A percentile compares a stretch with the other conserved stretches of the same genome.
Conservation (phyloP, 2,329 filamentous ascomycete species). For the Rhexocercosporidium sp. region DNA sequence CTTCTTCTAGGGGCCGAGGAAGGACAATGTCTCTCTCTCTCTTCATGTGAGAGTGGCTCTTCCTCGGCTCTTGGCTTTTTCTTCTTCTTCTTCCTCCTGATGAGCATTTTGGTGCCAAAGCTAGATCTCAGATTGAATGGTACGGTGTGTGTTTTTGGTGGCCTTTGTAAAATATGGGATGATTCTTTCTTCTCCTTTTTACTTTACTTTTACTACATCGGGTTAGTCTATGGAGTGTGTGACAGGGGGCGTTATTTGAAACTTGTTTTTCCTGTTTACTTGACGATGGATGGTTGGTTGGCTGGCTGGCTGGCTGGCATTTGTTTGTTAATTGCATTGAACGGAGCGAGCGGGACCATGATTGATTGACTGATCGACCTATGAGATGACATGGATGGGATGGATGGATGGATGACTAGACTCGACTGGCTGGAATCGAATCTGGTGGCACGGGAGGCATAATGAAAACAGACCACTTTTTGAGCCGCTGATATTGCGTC, state of each 20-base stretch:
- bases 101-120: conserved; percentile 18
- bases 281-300: conserved; percentile 5
- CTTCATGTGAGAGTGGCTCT: not conserved
- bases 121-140: conserved; percentile 15
- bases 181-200: not conserved
- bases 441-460: conserved; percentile 1
- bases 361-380: not conserved
- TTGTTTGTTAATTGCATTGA: conserved; percentile 12
- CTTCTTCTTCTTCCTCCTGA: conserved; percentile 8
- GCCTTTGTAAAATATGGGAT: conserved; percentile 24
- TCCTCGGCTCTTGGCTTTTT: not conserved
- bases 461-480: conserved; percentile 1
- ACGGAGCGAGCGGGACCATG: conserved; percentile 6
- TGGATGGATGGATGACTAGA: not conserved
- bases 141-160: not conserved
- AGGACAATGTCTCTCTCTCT: conserved; percentile 14
- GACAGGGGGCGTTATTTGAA: conserved; percentile 5
- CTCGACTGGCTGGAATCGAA: not conserved
- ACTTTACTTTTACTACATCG: not conserved
- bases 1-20: conserved; percentile 13
- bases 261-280: not conserved
- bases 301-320: not conserved
- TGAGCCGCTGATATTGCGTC: conserved; percentile 1
- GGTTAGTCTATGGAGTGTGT: conserved; percentile 15
- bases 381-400: conserved; percentile 7